Base-by-base conservation (phyloP, 306 rosid species). In the Quillaja saponaria region DNA sequence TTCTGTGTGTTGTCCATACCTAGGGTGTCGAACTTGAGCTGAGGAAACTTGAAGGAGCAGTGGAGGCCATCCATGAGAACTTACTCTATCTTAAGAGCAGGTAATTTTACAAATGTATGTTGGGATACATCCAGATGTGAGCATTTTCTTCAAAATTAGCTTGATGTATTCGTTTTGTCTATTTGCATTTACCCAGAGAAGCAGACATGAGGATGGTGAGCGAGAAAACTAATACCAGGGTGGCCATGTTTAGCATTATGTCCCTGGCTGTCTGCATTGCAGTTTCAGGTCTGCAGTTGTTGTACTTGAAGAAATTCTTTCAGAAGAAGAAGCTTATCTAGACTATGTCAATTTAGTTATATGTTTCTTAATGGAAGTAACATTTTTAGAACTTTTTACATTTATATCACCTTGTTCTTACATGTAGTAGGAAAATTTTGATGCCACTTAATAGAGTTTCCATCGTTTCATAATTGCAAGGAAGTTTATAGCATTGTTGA, bases 11-110 rank as follows among this genome's bases (percentile, higher is more conserved):
- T 55, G 60, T 41, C 21, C 13, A 51, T 25, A 14, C 38, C 10
- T 21, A 88, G 98, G 98, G 98, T 25, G 78, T 92, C 9, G 95
- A 92, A 76, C 96, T 92, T 47, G 96, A 92, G 82, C 78, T 92
- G 55, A 77, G 81, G 76, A 92, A 88, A 77, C 87, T 92, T 15
- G 98, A 88, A 82, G 95, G 90, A 69, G 85, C 88, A 3, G 98
- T 88, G 55, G 90, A 84, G 71, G 87, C 96, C 50, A 84, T 92
- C 73, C 96, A 86, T 68, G 94, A 84, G 72, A 86, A 92, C 72
- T 80, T 88, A 77, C 76, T 86, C 59, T 79, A 81, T 71, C 87
- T 92, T 34, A 92, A 81, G 90, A 68, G 66, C 76, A 82, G 88
- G 98, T 91, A 75, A 73, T 50, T 25, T 45, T 31, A 12, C 53